Conservation (phyloP, 73 alveolate species). For the Uronychia binucleata region DNA sequence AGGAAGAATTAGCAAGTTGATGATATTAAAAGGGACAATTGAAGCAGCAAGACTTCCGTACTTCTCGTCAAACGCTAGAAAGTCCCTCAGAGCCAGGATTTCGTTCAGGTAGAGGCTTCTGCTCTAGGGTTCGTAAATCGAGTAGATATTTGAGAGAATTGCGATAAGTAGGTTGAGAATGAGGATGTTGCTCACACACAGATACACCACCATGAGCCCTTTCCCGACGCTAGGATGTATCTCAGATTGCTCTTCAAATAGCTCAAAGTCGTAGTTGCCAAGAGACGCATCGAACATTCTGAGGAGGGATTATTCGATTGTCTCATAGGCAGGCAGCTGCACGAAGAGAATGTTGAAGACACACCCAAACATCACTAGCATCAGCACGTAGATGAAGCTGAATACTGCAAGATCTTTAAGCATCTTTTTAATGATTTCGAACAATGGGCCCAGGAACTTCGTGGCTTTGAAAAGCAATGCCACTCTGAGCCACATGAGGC, state of each 20-base stretch:
- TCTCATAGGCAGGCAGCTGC: no score
- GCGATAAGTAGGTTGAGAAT: constrained; percentile 1
- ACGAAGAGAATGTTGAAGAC: no score
- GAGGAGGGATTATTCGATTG: no score
- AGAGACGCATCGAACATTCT: no score
- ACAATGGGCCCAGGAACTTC: neutral
- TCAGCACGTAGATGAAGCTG: no score
- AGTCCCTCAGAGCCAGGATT: neutral
- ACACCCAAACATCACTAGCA: no score
- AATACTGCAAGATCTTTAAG: neutral
- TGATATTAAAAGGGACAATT: neutral
- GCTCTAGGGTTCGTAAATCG: neutral
- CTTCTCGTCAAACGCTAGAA: neutral
- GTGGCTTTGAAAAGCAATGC: neutral
- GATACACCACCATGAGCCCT: neutral
- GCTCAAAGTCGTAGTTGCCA: no score
- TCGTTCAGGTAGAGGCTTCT: neutral
- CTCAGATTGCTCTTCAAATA: no score
- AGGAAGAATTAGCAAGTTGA: neutral
- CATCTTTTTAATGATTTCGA: neutral
- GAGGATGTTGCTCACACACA: neutral
- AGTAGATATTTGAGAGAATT: neutral
- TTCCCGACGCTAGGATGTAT: no score
- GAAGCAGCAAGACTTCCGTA: neutral
- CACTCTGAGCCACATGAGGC: neutral